Evolutionary conservation across 2,329 filamentous ascomycete species (phyloP), one percentile per base, ranked within the genome.

Genomic region (Hypoxylon sp.): DNA sequence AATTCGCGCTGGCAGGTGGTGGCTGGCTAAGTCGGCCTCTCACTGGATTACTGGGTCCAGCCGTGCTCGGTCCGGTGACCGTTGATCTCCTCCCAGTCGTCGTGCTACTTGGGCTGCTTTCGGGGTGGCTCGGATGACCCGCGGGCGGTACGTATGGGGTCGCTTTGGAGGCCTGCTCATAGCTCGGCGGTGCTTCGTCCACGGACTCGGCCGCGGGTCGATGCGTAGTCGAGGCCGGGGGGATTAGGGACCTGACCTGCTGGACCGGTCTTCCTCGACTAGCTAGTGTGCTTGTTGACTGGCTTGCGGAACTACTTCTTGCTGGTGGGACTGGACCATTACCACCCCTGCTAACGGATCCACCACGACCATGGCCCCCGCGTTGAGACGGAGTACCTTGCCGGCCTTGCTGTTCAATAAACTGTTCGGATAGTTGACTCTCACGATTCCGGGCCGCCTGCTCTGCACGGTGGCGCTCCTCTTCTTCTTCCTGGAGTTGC

Each of bases 401-500:
- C 4, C 74, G 72, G 4, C 75, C 80, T 65, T 87, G 82, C 57
- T 84, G 83, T 60, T 88, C 83, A 48, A 91, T 88, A 59, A 80
- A 89, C 55, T 86, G 83, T 64, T 88, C 85, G 0, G 86, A 89
- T 1, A 90, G 75, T 49, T 83, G 75, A 45, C 83, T 84, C 68
- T 91, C 86, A n/a, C 83, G 77, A 7, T 78, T 76, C 5, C 86
- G 79, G 1, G 86, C 81, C 7, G 81, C 83, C 37, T 84, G 80
- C 38, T 83, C 79, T 5, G 67, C 62, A n/a, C 82, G 81, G 57
- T 91, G 84, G 9, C 85, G 81, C 63, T 91, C 86, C 58, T 97
- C 91, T 69, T 97, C 93, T 68, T 96, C 91, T 65, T 97, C 94
- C 68, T 97, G 93, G 1, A 97, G 80, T 67, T 97, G 94, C 5